These are phyloP conservation scores for Marasmius oreades DNA, from an alignment of 1,284 basidiomycete species.

Conservation along the genomic window DNA sequence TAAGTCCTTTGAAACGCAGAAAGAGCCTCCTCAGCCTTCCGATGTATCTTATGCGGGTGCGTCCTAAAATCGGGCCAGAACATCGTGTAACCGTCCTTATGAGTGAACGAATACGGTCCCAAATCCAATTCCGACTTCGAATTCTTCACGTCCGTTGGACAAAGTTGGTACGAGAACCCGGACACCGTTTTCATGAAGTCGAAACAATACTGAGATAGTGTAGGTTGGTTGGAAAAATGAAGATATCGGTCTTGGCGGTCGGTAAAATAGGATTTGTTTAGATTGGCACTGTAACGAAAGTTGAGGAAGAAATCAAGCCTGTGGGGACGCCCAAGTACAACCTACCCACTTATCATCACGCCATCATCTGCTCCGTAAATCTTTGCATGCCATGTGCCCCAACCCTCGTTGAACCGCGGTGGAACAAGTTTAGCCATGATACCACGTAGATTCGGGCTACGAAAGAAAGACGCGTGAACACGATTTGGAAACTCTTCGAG, in stretches of 20 bases:
- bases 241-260: slow-evolving; percentile 95
- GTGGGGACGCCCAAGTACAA: slow-evolving; percentile 25
- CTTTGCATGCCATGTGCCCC: slow-evolving; percentile 98
- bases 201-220: slow-evolving; percentile 79
- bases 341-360: slow-evolving; percentile 88
- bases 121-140: slow-evolving; percentile 5
- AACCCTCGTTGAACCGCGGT: slow-evolving; percentile 94
- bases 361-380: slow-evolving; percentile 93
- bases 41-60: slow-evolving; percentile 61
- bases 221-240: slow-evolving; percentile 60
- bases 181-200: slow-evolving; percentile 72
- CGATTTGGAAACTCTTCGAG: slow-evolving; percentile 69
- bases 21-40: slow-evolving; percentile 44
- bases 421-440: slow-evolving; percentile 79
- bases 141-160: slow-evolving; percentile 24
- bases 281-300: slow-evolving; percentile 72
- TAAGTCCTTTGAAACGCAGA: slow-evolving; percentile 47
- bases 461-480: slow-evolving; percentile 78
- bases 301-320: slow-evolving; percentile 1
- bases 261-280: slow-evolving; percentile 92
- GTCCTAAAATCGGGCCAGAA: slow-evolving; percentile 54
- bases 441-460: slow-evolving; percentile 81
- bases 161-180: slow-evolving; percentile 72
- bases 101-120: slow-evolving; percentile 25
- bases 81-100: slow-evolving; percentile 37